A percentile compares a stretch with the other conserved stretches of the same genome.
phyloP scores from a whole-genome alignment of 2,329 filamentous ascomycete species.

The Aspergillus viridinutans region DNA sequence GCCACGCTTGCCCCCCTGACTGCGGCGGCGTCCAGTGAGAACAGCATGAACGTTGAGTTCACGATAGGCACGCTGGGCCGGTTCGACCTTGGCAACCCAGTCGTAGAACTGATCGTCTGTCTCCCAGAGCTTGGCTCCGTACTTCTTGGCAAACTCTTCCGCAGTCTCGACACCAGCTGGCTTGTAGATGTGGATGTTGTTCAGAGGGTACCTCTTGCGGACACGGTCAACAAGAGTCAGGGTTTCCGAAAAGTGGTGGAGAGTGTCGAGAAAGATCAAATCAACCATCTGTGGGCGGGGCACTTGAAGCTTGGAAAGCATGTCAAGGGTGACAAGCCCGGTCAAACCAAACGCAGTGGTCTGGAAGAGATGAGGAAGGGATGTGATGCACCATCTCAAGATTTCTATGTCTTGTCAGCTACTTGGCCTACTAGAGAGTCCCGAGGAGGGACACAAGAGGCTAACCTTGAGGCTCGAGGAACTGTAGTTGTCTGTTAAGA shows the following conservation, averaged over 20 bases:
- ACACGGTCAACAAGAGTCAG: conserved; percentile 70
- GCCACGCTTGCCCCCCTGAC: conserved; percentile 88
- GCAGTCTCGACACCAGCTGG: conserved; percentile 69
- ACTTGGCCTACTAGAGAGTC: conserved; percentile 8
- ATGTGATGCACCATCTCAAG: conserved; percentile 84
- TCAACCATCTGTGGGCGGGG: conserved; percentile 48
- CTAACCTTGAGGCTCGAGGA: conserved; percentile 72
- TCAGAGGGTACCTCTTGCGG: conserved; percentile 68
- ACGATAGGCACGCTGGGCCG: conserved; percentile 82
- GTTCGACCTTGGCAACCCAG: conserved; percentile 96
- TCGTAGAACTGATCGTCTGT: conserved; percentile 86
- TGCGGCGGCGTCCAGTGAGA: conserved; percentile 83
- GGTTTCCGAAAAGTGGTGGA: conserved; percentile 78
- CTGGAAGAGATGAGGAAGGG: conserved; percentile 85
- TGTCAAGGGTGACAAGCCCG: conserved; percentile 77
- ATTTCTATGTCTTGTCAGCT: conserved; percentile 56
- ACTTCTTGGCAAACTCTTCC: conserved; percentile 73
- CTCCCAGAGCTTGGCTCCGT: conserved; percentile 82
- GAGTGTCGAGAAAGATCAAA: conserved; percentile 72
- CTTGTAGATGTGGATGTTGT: conserved; percentile 85
- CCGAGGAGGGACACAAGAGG: conserved; percentile 8
- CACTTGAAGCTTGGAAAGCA: conserved; percentile 49
- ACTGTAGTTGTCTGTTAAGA: conserved; percentile 83
- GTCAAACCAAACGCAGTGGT: conserved; percentile 79
- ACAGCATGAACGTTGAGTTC: conserved; percentile 86